A percentile compares a stretch with the other conserved stretches of the same genome.
Conservation (phyloP, 2,329 filamentous ascomycete species). For the Colletotrichum graminicola region DNA sequence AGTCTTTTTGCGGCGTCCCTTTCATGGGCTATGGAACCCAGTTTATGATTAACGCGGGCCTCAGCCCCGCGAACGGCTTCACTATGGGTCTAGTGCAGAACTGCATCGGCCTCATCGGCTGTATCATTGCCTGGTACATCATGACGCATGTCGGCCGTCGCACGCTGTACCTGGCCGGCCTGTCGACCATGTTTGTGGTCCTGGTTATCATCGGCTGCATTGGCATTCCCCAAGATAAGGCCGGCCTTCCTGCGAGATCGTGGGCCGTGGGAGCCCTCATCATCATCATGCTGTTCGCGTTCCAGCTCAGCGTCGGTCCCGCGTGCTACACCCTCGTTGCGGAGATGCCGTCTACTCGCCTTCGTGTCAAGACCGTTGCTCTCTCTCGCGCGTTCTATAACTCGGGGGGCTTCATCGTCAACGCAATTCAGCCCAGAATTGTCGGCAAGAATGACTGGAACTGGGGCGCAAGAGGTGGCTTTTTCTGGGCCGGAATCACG, state of each 20-base stretch:
- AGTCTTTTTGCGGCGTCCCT: slow-evolving; percentile 46
- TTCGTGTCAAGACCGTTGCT: slow-evolving; percentile 61
- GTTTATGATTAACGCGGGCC: slow-evolving; percentile 45
- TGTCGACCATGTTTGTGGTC: slow-evolving; percentile 55
- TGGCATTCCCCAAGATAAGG: slow-evolving; percentile 45
- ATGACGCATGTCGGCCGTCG: slow-evolving; percentile 54
- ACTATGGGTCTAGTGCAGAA: slow-evolving; percentile 56
- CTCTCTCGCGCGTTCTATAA: slow-evolving; percentile 58
- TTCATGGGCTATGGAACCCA: slow-evolving; percentile 40
- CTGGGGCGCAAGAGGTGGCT: slow-evolving; percentile 48
- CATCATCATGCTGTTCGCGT: slow-evolving; percentile 59
- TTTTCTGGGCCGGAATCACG: slow-evolving; percentile 49
- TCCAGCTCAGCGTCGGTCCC: slow-evolving; percentile 53
- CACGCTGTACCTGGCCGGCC: slow-evolving; percentile 56
- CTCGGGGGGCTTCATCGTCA: slow-evolving; percentile 55
- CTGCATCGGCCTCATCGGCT: slow-evolving; percentile 58
- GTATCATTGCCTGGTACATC: slow-evolving; percentile 55
- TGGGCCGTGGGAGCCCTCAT: slow-evolving; percentile 57
- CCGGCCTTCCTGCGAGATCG: slow-evolving; percentile 54
- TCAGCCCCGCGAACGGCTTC: slow-evolving; percentile 49
- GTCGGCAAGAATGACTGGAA: slow-evolving; percentile 45
- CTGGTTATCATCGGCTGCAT: slow-evolving; percentile 52
- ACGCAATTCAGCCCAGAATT: slow-evolving; percentile 42
- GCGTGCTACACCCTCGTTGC: slow-evolving; percentile 60
- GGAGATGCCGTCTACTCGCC: slow-evolving; percentile 59